phyloP scores from a whole-genome alignment of 306 rosid species.

The Leucaena leucocephala region DNA sequence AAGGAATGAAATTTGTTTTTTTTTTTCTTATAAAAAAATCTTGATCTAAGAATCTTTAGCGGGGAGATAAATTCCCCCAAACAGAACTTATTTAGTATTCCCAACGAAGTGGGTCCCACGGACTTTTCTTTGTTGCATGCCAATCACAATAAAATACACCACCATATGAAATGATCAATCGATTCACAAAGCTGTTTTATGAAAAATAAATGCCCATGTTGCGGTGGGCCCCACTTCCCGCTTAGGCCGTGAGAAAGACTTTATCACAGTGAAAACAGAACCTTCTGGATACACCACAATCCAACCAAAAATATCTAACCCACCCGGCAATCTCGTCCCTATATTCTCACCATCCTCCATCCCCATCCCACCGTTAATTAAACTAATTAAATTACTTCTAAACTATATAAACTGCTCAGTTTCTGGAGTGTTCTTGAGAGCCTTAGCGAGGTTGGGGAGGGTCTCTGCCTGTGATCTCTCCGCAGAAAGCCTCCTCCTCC shows the following conservation, averaged over 20 bases:
- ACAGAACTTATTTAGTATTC: too few species aligned
- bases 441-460: slow-evolving; percentile 19
- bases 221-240: slow-evolving; percentile 18
- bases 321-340: slow-evolving; percentile 67
- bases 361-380: slow-evolving; percentile 15
- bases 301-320: slow-evolving; percentile 58
- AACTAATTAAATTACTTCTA: slow-evolving; percentile 20
- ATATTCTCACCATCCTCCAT: slow-evolving; percentile 31
- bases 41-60: too few species aligned
- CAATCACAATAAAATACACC: too few species aligned
- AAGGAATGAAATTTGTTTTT: too few species aligned
- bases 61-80: too few species aligned
- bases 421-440: slow-evolving; percentile 62
- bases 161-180: too few species aligned
- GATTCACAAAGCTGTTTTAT: slow-evolving; percentile 9
- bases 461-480: background rate
- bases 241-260: slow-evolving; percentile 29
- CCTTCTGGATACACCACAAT: slow-evolving; percentile 70
- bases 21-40: too few species aligned
- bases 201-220: slow-evolving; percentile 17
- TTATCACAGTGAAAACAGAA: slow-evolving; percentile 52
- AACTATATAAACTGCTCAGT: slow-evolving; percentile 43
- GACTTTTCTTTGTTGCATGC: too few species aligned
- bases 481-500: background rate
- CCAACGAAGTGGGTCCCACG: too few species aligned